Evolutionary conservation across 2,329 filamentous ascomycete species (phyloP).

Genomic region (Aspergillus arachidicola): DNA sequence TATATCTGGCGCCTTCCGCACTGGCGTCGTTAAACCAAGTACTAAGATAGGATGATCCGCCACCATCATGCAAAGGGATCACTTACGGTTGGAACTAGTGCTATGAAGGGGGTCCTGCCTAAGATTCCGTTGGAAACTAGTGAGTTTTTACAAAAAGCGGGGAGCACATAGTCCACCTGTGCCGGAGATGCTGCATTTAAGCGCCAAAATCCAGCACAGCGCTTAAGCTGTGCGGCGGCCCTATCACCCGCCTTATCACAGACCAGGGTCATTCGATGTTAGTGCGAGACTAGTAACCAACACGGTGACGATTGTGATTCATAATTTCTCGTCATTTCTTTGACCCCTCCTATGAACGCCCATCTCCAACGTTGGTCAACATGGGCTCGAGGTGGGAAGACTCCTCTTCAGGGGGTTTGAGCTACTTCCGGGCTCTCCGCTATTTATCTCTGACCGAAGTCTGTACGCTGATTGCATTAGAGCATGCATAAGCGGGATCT

Average conservation of each 20-base stretch:
- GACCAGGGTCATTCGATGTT: not conserved
- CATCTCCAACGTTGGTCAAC: not conserved
- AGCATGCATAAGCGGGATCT: not conserved
- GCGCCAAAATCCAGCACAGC: not conserved
- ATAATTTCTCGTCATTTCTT: not conserved
- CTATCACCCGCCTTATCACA: not conserved
- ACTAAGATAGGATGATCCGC: not conserved
- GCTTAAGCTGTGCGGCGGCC: not conserved
- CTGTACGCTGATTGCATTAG: not conserved
- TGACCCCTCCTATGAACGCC: not conserved
- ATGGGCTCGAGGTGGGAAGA: not conserved
- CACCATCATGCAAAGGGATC: conserved; percentile 2
- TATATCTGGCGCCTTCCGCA: not conserved
- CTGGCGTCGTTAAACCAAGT: not conserved
- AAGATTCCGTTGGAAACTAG: not conserved
- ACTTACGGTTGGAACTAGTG: not conserved
- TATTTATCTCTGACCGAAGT: not conserved
- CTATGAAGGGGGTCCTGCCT: not conserved
- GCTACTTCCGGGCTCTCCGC: not conserved
- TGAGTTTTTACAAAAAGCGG: not conserved
- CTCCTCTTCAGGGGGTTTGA: not conserved
- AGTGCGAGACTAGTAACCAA: not conserved
- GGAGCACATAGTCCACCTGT: not conserved
- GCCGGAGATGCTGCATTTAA: not conserved
- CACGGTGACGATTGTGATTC: not conserved